These are phyloP conservation scores for Talaromyces marneffei DNA, from an alignment of 2,329 filamentous ascomycete genomes.

Conservation along the genomic window DNA sequence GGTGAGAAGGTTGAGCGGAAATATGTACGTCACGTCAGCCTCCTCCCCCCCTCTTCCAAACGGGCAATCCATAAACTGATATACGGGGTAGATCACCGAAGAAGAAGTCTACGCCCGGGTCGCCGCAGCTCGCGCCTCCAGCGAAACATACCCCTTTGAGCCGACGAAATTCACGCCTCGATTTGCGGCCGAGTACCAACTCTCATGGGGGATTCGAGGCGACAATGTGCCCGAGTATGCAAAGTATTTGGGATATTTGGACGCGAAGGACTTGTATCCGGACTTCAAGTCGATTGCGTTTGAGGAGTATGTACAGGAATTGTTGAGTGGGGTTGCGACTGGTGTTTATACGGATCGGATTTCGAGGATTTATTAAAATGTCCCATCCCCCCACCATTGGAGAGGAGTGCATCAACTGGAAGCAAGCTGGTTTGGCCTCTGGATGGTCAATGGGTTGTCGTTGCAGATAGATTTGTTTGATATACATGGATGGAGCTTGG, in stretches of 20 bases:
- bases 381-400: too few species aligned
- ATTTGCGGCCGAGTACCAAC: conserved; percentile 30
- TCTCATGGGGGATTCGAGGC: conserved; percentile 38
- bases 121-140: conserved; percentile 6
- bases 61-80: neutral
- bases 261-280: conserved; percentile 46
- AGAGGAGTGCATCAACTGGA: neutral
- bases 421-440: conserved; percentile 7
- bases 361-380: conserved; percentile 14
- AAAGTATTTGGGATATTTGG: conserved; percentile 47
- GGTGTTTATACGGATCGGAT: conserved; percentile 17
- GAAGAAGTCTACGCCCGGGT: conserved; percentile 11
- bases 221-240: conserved; percentile 47
- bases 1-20: conserved; percentile 38
- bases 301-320: conserved; percentile 28
- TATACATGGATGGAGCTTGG: neutral
- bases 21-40: conserved; percentile 20
- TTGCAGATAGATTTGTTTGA: neutral
- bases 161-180: conserved; percentile 10
- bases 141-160: conserved; percentile 14
- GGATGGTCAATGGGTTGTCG: neutral
- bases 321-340: conserved; percentile 30
- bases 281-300: conserved; percentile 35
- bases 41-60: neutral
- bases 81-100: conserved; percentile 9